Base-by-base conservation (phyloP, 345 rosid species). In the Corymbia maculata region DNA sequence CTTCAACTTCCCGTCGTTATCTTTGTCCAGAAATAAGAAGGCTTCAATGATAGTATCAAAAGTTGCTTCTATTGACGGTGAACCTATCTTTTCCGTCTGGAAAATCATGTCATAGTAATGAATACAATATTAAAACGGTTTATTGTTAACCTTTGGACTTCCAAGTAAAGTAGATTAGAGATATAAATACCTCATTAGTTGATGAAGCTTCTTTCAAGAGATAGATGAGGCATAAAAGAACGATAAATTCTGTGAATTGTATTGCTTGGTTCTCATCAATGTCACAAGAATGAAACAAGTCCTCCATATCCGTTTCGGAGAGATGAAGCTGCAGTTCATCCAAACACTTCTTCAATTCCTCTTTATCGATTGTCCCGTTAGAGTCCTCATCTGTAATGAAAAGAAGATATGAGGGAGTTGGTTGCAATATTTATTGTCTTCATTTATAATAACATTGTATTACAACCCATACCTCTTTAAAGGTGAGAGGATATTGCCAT, bases 201-300 rank as follows among this genome's bases (percentile, higher is more conserved):
- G 96, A 88, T 4, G 96, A 92, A 90, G 94, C 93, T 57, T 92
- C 93, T 86, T 91, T 86, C 53, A 97, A 92, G 86, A 96, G 97
- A 92, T 96, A 94, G 86, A 94, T 91, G 91, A 95, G 96, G 89
- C 97, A 95, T 50, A 95, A 91, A 51, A 96, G 97, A 85, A 97
- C 99, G 88, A 94, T 92, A 82, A 95, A 96, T 93, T 96, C 99
- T 68, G 89, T 97, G 91, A 97, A 97, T 55, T 93, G 96, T 89
- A 97, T 96, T 90, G 95, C 97, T 91, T 92, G 89, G 88, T 92
- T 95, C 90, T 97, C 93, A 90, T 95, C 97, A 90, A 96, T 93
- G 89, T 97, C 98, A 90, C 98, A 95, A 59, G 97, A 95, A 89
- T 91, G 91, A 64, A 94, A 97, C 57, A 96, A 91, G 89, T 95